A percentile compares a stretch with the other conserved stretches of the same genome.
These are phyloP conservation scores for Jacaranda copaia DNA, from an alignment of 257 asterid species.

Conservation along the genomic window DNA sequence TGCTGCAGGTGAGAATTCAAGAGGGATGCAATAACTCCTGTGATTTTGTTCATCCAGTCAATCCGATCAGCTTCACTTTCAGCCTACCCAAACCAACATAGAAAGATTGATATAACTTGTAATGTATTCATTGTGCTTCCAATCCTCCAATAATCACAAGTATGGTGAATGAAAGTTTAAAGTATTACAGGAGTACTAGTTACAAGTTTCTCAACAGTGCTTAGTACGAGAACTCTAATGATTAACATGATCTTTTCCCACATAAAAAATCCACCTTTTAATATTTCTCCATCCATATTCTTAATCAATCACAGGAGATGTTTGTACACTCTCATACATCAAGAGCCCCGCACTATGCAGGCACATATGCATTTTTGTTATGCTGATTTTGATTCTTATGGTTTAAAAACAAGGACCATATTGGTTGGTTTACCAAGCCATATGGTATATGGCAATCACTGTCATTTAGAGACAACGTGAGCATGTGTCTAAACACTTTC, in stretches of 20 bases:
- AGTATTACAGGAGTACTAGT: slow-evolving; percentile 18
- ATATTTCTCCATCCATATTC: slow-evolving; percentile 5
- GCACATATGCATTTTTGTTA: neutral
- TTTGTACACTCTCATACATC: neutral
- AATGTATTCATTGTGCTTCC: slow-evolving; percentile 9
- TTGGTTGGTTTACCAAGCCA: neutral
- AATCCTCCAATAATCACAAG: slow-evolving; percentile 25
- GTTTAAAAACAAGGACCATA: neutral
- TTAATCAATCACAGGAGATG: neutral
- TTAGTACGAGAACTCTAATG: neutral
- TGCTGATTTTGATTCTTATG: neutral
- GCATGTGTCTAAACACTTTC: neutral
- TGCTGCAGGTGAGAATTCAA: slow-evolving; percentile 90
- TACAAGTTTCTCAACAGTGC: slow-evolving; percentile 1
- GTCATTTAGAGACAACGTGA: neutral
- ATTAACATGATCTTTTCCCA: neutral
- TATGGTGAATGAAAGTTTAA: neutral
- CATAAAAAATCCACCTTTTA: neutral
- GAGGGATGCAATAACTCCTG: slow-evolving; percentile 87
- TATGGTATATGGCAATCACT: neutral
- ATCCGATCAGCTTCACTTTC: slow-evolving; percentile 95
- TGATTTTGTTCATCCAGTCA: slow-evolving; percentile 97
- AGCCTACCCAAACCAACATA: slow-evolving; percentile 64
- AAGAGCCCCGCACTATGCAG: neutral
- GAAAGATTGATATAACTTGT: slow-evolving; percentile 22